Evolutionary conservation across 2,329 filamentous ascomycete genomes (phyloP).

Genomic region (Pestalotiopsis sp.): DNA sequence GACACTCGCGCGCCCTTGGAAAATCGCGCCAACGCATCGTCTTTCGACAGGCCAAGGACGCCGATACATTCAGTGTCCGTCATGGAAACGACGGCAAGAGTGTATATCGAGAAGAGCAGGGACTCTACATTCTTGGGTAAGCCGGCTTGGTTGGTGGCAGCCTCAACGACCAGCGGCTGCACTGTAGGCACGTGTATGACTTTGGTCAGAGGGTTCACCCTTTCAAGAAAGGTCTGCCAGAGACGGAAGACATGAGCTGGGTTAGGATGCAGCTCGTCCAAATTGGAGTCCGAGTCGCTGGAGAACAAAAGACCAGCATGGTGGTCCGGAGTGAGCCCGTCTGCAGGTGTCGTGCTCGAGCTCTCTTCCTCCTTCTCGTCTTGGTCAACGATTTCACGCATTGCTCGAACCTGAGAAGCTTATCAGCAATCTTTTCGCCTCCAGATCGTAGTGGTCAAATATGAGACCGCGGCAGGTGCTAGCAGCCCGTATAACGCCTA

Average conservation of each 20-base stretch:
- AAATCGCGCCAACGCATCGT: conserved; percentile 54
- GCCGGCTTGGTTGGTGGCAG: conserved; percentile 56
- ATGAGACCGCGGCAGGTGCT: background rate
- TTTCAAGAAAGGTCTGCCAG: conserved; percentile 76
- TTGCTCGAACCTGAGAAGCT: conserved; percentile 53
- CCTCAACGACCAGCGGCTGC: conserved; percentile 67
- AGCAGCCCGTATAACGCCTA: background rate
- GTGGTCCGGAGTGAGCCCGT: conserved; percentile 54
- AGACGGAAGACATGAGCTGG: conserved; percentile 69
- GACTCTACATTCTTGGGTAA: conserved; percentile 63
- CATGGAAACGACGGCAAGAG: conserved; percentile 60
- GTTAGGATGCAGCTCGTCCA: conserved; percentile 63
- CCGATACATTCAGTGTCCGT: conserved; percentile 56
- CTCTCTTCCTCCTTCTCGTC: conserved; percentile 50
- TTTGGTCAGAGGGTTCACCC: conserved; percentile 65
- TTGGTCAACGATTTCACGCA: conserved; percentile 61
- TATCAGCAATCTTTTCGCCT: background rate
- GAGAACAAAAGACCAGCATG: conserved; percentile 54
- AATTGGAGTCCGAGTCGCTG: conserved; percentile 40
- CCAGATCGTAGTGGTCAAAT: background rate
- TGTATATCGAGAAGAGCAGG: conserved; percentile 68
- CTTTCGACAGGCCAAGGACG: conserved; percentile 53
- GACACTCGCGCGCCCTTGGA: conserved; percentile 53
- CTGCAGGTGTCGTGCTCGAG: conserved; percentile 38
- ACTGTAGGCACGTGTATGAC: conserved; percentile 72